phyloP scores from a whole-genome alignment of 1,284 basidiomycete species.

The Agroathelia rolfsii region DNA sequence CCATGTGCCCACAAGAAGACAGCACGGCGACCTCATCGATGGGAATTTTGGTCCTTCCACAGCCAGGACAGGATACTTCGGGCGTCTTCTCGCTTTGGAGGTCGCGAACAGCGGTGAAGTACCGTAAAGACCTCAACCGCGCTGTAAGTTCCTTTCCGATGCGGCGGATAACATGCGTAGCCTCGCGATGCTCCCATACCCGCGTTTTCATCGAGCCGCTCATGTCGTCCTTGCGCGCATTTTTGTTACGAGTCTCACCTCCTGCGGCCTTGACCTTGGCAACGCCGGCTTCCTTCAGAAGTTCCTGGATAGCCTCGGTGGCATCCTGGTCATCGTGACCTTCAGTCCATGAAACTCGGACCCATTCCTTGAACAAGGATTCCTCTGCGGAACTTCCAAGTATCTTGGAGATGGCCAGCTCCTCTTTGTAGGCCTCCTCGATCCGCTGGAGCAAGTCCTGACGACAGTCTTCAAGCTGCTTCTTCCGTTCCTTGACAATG shows the following conservation, averaged over 20 bases:
- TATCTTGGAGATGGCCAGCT: conserved; percentile 54
- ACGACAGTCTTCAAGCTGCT: conserved; percentile 75
- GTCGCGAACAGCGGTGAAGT: conserved; percentile 85
- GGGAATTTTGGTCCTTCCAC: conserved; percentile 44
- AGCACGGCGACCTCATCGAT: conserved; percentile 71
- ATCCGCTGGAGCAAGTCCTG: conserved; percentile 62
- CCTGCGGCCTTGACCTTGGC: conserved; percentile 27
- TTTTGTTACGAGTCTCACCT: conserved; percentile 34
- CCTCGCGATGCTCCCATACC: conserved; percentile 79
- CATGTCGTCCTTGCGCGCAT: conserved; percentile 44
- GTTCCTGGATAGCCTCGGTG: conserved; percentile 42
- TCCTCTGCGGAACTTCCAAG: no score
- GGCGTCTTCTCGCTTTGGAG: conserved; percentile 62
- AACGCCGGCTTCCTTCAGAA: conserved; percentile 60
- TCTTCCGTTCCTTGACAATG: conserved; percentile 74
- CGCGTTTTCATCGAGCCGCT: conserved; percentile 42
- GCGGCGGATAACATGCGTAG: conserved; percentile 76
- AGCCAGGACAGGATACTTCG: conserved; percentile 52
- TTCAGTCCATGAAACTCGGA: conserved; percentile 55
- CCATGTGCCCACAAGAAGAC: conserved; percentile 85
- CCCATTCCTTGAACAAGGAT: conserved; percentile 70
- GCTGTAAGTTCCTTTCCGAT: conserved; percentile 83
- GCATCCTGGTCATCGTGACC: conserved; percentile 73
- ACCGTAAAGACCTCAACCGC: conserved; percentile 79
- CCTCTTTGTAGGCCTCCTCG: conserved; percentile 53